Evolutionary conservation across 78 protist genomes (phyloP).

Genomic region (Dictyostelium citrinum): DNA sequence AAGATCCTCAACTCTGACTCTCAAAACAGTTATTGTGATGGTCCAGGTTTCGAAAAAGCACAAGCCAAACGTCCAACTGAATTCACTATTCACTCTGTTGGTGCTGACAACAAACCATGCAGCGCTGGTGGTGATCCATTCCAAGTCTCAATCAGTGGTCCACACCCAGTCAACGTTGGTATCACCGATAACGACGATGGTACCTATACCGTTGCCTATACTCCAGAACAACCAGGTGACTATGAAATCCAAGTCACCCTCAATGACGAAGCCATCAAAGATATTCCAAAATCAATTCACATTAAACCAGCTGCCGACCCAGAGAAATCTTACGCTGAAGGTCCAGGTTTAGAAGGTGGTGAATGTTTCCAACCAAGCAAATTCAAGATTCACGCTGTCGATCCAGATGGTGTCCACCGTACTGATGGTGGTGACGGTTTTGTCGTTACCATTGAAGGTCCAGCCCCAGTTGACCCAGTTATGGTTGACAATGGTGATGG

Average conservation of each 20-base stretch:
- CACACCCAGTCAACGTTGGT: conserved; percentile 50
- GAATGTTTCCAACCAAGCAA: conserved; percentile 34
- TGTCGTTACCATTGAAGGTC: conserved; percentile 71
- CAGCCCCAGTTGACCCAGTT: conserved; percentile 65
- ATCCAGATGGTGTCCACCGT: conserved; percentile 59
- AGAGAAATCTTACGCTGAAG: conserved; percentile 60
- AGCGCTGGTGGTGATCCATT: conserved; percentile 81
- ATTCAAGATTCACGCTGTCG: conserved; percentile 77
- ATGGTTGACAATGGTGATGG: conserved; percentile 86
- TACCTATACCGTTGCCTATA: conserved; percentile 80
- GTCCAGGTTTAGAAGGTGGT: conserved; percentile 81
- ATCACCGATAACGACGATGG: conserved; percentile 85
- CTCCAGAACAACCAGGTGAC: conserved; percentile 80
- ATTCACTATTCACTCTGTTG: conserved; percentile 79
- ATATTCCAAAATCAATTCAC: conserved; percentile 70
- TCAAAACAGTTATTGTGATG: conserved; percentile 46
- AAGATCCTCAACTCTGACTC: conserved; percentile 50
- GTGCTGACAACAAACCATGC: conserved; percentile 27
- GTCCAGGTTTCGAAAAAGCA: conserved; percentile 78
- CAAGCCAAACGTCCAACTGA: conserved; percentile 74
- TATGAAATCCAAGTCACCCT: conserved; percentile 66
- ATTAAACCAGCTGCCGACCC: conserved; percentile 81
- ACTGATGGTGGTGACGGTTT: conserved; percentile 83
- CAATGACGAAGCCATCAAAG: conserved; percentile 62
- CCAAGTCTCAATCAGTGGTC: conserved; percentile 59